Base-by-base conservation (phyloP, 306 rosid species). In the Gillenia trifoliata region DNA sequence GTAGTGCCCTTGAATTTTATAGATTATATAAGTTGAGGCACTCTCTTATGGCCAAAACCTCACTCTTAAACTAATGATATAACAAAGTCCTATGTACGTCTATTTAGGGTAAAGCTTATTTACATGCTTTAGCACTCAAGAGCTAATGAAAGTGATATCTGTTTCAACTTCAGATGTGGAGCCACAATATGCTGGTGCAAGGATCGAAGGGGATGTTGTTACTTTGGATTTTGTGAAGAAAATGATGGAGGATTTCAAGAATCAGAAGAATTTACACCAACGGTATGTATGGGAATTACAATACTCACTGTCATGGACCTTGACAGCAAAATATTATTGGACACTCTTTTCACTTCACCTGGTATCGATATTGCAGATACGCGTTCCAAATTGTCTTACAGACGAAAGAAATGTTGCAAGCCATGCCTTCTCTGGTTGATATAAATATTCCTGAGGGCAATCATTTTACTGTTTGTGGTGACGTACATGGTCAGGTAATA, bases 401-500 rank as follows among this genome's bases (percentile, higher is more conserved):
- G 86, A 87, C 83, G 5, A 95, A 88, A 83, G 96, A 92, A 68
- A 76, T 88, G 77, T 75, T 95, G 86, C 89, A 76, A 71, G 85
- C 85, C 73, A 83, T 92, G 80, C 98, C 99, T 78, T 92, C 99
- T 77, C 94, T 95, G 50, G 99, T 92, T 49, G 98, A 95, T 76
- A 75, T 95, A 76, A 76, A 71, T 68, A 82, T 95, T 82, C 97
- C 87, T 8, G 76, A 86, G 13, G 97, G 98, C 71, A 90, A 84
- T 41, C 97, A 84, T 82, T 90, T 95, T 78, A 95, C 98, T 69
- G 97, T 95, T 75, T 95, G 99, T 67, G 99, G 99, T 16, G 99
- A 95, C 71, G 99, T 95, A 75, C 99, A 95, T 83, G 99, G 99
- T 70, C 99, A 95, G 98, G 98, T 95, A 88, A 71, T 68, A 72